phyloP scores from a whole-genome alignment of 2,329 filamentous ascomycete genomes.

The Fusarium buxicola region DNA sequence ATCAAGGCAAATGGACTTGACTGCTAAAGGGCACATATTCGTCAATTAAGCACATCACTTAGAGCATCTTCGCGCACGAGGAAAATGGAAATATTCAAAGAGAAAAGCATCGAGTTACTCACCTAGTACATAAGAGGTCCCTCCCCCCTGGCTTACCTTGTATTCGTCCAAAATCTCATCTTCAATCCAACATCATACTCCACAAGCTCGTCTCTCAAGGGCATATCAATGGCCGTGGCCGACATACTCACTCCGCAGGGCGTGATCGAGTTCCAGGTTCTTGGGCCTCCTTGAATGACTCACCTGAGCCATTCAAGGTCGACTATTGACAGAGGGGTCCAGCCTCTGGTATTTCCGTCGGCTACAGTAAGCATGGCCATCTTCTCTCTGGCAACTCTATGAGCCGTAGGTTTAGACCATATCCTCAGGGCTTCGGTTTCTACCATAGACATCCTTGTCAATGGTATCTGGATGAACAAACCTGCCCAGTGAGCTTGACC shows the following conservation, averaged over 20 bases:
- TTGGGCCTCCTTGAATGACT: background rate
- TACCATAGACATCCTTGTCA: background rate
- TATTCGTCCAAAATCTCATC: no score
- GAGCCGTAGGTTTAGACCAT: constrained; percentile 13
- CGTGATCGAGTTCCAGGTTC: background rate
- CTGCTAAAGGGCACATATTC: no score
- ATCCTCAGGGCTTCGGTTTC: constrained; percentile 10
- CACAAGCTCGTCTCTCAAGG: no score
- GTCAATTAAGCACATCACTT: no score
- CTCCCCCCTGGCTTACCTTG: background rate
- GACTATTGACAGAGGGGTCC: background rate
- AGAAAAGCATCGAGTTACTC: background rate
- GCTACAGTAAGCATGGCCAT: no score
- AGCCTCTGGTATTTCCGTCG: no score
- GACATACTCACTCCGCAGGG: no score
- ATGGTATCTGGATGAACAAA: constrained; percentile 15
- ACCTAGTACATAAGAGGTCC: background rate
- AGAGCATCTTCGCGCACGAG: no score
- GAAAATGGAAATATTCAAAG: no score
- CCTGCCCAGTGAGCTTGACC: constrained; percentile 3
- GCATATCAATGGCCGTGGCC: no score
- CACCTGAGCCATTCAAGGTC: background rate
- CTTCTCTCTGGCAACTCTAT: background rate
- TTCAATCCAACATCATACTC: background rate
- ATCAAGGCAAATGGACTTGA: no score